Conservation (phyloP, 148 eudicot genomes). For the Diospyros kaki region DNA sequence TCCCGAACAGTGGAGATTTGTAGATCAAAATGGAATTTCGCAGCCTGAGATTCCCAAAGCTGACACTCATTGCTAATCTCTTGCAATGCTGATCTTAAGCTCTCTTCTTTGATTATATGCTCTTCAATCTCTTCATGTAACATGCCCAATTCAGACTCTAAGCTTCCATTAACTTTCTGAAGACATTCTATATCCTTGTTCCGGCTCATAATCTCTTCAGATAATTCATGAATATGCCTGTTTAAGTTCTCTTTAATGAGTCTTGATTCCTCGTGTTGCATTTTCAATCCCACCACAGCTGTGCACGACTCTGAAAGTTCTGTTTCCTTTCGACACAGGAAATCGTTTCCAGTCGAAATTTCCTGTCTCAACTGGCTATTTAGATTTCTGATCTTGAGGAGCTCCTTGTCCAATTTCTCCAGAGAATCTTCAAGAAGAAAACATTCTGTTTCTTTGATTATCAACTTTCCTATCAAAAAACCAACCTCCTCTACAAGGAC, state of each 20-base stretch:
- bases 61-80: conserved; percentile 72
- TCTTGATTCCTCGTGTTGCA: conserved; percentile 32
- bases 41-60: conserved; percentile 89
- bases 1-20: conserved; percentile 72
- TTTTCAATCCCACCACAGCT: conserved; percentile 41
- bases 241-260: conserved; percentile 35
- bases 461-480: conserved; percentile 34
- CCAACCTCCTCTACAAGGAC: conserved; percentile 45
- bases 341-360: conserved; percentile 27
- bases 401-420: conserved; percentile 41
- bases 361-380: conserved; percentile 39
- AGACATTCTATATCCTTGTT: conserved; percentile 49
- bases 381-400: conserved; percentile 34
- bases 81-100: conserved; percentile 58
- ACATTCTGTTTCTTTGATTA: conserved; percentile 51
- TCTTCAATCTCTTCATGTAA: conserved; percentile 67
- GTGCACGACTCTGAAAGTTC: conserved; percentile 46
- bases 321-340: conserved; percentile 31
- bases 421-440: conserved; percentile 36
- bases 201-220: conserved; percentile 32
- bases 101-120: conserved; percentile 54
- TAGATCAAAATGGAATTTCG: conserved; percentile 87
- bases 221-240: conserved; percentile 35
- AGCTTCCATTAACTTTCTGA: conserved; percentile 40
- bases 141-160: conserved; percentile 51